phyloP scores from a whole-genome alignment of 208 protist species.

The Leishmania tropica region DNA sequence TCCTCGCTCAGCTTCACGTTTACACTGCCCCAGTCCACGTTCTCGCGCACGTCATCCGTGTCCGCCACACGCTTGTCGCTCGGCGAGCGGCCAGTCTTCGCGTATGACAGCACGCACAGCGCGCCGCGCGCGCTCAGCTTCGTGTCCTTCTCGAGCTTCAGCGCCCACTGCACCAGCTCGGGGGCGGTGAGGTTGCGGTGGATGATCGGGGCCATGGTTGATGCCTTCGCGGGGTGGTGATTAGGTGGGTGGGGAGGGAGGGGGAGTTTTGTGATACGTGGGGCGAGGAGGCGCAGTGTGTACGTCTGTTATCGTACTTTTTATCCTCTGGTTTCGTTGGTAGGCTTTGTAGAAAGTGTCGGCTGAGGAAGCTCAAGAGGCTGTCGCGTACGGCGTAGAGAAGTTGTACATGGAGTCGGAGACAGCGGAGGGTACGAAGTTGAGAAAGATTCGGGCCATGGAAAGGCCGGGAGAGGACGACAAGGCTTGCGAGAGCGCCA shows the following conservation, averaged over 20 bases:
- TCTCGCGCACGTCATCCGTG: constrained; percentile 59
- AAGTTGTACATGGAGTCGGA: background rate
- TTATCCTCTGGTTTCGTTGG: background rate
- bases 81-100: constrained; percentile 93
- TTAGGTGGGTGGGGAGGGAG: background rate
- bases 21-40: constrained; percentile 95
- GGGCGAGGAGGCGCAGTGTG: no score
- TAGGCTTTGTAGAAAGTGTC: background rate
- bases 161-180: constrained; percentile 59
- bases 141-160: constrained; percentile 75
- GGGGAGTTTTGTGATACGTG: background rate
- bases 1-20: constrained; percentile 93
- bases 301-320: background rate
- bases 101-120: constrained; percentile 82
- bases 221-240: background rate
- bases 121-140: constrained; percentile 87
- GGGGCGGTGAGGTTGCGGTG: constrained; percentile 58
- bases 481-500: background rate
- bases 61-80: constrained; percentile 95
- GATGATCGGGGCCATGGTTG: constrained; percentile 28
- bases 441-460: background rate
- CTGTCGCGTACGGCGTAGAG: background rate
- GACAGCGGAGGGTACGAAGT: background rate
- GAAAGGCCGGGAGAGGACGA: background rate
- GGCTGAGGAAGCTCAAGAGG: background rate